A percentile compares a stretch with the other conserved stretches of the same genome.
Conservation (phyloP, 2,329 filamentous ascomycete genomes). For the Trichoderma atroviride region DNA sequence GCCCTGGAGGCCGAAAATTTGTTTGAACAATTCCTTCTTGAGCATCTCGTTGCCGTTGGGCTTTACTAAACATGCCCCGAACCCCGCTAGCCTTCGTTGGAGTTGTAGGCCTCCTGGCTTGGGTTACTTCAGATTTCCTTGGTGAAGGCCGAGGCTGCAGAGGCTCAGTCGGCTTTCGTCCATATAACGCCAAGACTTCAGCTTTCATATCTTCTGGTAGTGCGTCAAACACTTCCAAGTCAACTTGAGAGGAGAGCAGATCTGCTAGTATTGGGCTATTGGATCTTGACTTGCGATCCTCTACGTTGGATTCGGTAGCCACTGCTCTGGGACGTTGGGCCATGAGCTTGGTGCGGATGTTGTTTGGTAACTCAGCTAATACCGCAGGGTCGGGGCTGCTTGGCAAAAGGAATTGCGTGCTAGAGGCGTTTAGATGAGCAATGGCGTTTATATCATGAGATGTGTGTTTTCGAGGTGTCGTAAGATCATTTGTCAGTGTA, state of each 20-base stretch:
- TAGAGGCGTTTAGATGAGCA: constrained; percentile 73
- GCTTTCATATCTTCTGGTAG: constrained; percentile 84
- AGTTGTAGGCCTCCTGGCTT: constrained; percentile 57
- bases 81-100: constrained; percentile 66
- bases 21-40: constrained; percentile 70
- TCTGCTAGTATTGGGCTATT: constrained; percentile 45
- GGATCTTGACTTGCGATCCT: constrained; percentile 40
- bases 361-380: constrained; percentile 77
- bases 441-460: constrained; percentile 59
- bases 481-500: constrained; percentile 58
- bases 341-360: constrained; percentile 77
- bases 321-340: constrained; percentile 51
- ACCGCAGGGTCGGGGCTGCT: constrained; percentile 80
- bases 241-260: constrained; percentile 74
- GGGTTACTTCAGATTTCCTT: constrained; percentile 57
- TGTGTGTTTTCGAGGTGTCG: constrained; percentile 57
- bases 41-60: constrained; percentile 55
- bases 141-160: constrained; percentile 53
- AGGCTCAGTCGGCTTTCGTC: constrained; percentile 41
- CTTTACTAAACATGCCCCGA: constrained; percentile 46
- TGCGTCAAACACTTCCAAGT: constrained; percentile 79
- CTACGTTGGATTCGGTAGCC: constrained; percentile 34
- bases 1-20: constrained; percentile 62
- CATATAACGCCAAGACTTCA: constrained; percentile 78
- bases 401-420: constrained; percentile 92